These are phyloP conservation scores for Citrus glauca DNA, from an alignment of 345 rosid species.

Conservation along the genomic window DNA sequence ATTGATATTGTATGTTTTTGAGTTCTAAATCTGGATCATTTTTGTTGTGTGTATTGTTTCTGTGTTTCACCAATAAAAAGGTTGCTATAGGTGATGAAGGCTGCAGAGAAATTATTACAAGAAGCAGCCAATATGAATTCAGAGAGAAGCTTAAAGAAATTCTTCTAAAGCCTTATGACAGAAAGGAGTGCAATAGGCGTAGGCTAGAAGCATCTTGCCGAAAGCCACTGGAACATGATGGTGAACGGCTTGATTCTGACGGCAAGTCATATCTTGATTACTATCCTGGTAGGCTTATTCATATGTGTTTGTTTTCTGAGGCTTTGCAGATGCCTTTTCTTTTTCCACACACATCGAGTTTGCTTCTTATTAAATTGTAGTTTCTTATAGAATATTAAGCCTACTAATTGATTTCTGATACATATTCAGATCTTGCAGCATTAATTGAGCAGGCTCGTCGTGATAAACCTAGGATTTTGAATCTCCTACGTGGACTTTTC, in stretches of 20 bases:
- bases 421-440: conserved; percentile 42
- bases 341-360: background rate
- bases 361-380: background rate
- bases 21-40: conserved; percentile 1
- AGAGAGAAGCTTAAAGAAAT: conserved; percentile 41
- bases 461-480: conserved; percentile 33
- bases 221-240: conserved; percentile 19
- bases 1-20: conserved; percentile 16
- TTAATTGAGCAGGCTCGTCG: conserved; percentile 8
- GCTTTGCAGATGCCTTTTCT: background rate
- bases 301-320: background rate
- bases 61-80: conserved; percentile 10
- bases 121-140: conserved; percentile 30
- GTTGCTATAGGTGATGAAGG: conserved; percentile 21
- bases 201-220: conserved; percentile 10
- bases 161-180: conserved; percentile 49
- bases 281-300: conserved; percentile 35
- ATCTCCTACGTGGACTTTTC: conserved; percentile 75
- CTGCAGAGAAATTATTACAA: background rate
- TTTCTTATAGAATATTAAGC: conserved; percentile 13
- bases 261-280: conserved; percentile 52
- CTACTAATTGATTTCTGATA: background rate
- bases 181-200: conserved; percentile 33
- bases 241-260: background rate
- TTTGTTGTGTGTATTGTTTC: conserved; percentile 18